These are phyloP conservation scores for Pleurotus eryngii DNA, from an alignment of 768 basidiomycete genomes.

Conservation along the genomic window DNA sequence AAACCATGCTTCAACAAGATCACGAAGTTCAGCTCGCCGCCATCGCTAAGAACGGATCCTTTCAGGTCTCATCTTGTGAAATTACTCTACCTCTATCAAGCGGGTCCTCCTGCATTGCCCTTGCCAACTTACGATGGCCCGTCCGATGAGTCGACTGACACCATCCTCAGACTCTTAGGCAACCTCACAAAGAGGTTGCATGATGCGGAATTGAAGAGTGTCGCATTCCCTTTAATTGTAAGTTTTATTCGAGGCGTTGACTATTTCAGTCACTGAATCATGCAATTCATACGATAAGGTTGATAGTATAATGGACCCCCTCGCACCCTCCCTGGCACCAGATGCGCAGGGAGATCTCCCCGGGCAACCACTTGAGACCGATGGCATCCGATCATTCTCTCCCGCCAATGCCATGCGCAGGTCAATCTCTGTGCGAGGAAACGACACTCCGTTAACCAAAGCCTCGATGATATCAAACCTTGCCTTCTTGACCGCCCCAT, in stretches of 20 bases:
- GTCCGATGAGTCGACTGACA: conserved; percentile 48
- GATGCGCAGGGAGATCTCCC: neutral
- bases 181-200: conserved; percentile 45
- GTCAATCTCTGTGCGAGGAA: conserved; percentile 33
- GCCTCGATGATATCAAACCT: conserved; percentile 26
- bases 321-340: neutral
- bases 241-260: too few species aligned
- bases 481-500: conserved; percentile 2
- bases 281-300: neutral
- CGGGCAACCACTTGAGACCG: neutral
- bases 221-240: too few species aligned
- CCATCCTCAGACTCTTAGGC: conserved; percentile 44
- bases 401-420: conserved; percentile 17
- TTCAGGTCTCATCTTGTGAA: conserved; percentile 52
- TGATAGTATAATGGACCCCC: neutral
- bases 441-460: conserved; percentile 31
- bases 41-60: conserved; percentile 32
- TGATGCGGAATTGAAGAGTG: conserved; percentile 37
- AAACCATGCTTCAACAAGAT: neutral
- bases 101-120: conserved; percentile 40
- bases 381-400: neutral
- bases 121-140: conserved; percentile 48
- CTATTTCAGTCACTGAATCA: too few species aligned
- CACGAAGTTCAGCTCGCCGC: neutral
- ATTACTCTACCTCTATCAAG: conserved; percentile 51